These are phyloP conservation scores for Teratosphaeriaceae sp. DNA, from an alignment of 2,329 filamentous ascomycete species.

Conservation along the genomic window DNA sequence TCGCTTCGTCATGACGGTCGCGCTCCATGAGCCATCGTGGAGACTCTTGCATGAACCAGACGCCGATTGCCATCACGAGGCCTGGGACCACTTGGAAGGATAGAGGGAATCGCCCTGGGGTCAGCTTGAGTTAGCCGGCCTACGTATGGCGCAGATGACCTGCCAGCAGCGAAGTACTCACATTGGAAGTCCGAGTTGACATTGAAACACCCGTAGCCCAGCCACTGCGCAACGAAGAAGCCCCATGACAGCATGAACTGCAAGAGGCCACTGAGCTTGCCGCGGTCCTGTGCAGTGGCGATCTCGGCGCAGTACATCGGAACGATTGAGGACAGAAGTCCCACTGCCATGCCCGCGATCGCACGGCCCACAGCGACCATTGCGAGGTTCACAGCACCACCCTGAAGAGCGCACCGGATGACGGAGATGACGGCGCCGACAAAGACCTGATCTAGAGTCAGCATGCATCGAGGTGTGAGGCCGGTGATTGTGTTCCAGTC, in stretches of 20 bases:
- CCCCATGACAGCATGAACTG: constrained; percentile 35
- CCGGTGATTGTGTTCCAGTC: no score
- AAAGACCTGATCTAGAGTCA: no score
- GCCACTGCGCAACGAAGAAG: constrained; percentile 33
- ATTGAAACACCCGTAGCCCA: constrained; percentile 27
- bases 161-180: no score
- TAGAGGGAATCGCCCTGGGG: no score
- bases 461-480: no score
- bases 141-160: no score
- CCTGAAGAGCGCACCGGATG: constrained; percentile 21
- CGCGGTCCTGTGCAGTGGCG: constrained; percentile 27
- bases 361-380: constrained; percentile 28
- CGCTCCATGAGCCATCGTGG: no score
- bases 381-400: constrained; percentile 19
- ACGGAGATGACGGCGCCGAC: constrained; percentile 11
- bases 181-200: neutral
- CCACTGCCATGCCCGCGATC: constrained; percentile 24
- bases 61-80: no score
- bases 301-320: constrained; percentile 31
- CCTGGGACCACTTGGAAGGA: no score
- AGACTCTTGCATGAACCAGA: no score
- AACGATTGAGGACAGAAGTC: constrained; percentile 23
- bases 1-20: no score
- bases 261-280: constrained; percentile 24
- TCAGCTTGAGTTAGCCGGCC: no score